Percentiles rank a stretch among this genome's conserved stretches.
These are phyloP conservation scores for Diutina pseudorugosa DNA, from an alignment of 1,139 yeast species.

Conservation along the genomic window DNA sequence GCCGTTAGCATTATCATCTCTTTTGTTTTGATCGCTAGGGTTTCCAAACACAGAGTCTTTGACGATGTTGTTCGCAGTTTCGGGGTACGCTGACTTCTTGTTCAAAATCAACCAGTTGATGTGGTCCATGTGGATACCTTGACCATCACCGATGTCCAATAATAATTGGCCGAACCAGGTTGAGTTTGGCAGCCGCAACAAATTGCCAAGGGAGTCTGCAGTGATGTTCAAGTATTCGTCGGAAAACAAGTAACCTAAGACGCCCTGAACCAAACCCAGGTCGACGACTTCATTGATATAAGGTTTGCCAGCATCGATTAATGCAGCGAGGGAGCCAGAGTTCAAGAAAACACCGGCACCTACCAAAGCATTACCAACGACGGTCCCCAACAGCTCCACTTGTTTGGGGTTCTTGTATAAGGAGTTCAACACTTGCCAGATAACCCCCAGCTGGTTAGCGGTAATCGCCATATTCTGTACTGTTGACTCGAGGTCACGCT, in stretches of 20 bases:
- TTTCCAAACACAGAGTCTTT: constrained; percentile 8
- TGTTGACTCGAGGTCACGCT: neutral
- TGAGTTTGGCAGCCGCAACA: constrained; percentile 5
- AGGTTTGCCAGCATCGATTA: neutral
- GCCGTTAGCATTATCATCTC: constrained; percentile 7
- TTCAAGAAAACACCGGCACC: neutral
- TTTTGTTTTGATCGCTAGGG: neutral
- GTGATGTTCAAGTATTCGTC: constrained; percentile 1
- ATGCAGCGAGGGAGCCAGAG: neutral
- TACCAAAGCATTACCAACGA: neutral
- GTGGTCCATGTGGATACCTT: constrained; percentile 15
- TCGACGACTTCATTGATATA: neutral
- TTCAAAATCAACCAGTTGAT: constrained; percentile 7
- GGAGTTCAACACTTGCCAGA: neutral
- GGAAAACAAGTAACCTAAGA: neutral
- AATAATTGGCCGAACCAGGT: constrained; percentile 4
- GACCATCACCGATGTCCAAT: constrained; percentile 11
- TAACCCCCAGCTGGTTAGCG: neutral
- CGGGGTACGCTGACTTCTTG: neutral
- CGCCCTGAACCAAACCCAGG: constrained; percentile 1
- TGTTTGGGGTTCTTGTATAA: neutral
- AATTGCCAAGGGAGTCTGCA: constrained; percentile 9
- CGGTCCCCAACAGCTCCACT: neutral
- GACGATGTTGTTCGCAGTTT: constrained; percentile 6
- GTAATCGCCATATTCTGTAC: neutral